A percentile compares a stretch with the other conserved stretches of the same genome.
Evolutionary conservation across 148 eudicot genomes (phyloP).

Genomic region (Vaccinium darrowii): DNA sequence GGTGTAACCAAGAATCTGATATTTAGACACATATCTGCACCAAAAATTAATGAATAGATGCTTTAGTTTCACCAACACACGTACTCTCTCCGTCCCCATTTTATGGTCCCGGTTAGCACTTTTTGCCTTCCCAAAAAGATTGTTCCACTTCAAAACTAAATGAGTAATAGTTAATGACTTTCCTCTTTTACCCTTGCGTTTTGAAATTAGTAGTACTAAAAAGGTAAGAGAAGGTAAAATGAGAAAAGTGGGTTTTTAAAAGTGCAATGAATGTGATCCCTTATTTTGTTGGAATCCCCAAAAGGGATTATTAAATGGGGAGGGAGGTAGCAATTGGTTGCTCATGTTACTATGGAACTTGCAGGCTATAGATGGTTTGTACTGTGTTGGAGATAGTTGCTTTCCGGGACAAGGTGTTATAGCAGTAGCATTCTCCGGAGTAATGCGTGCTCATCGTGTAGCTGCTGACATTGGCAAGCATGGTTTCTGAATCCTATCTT

Average conservation of each 20-base stretch:
- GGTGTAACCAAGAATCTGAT: neutral
- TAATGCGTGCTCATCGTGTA: slow-evolving; percentile 98
- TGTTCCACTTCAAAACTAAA: no score
- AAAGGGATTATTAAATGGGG: no score
- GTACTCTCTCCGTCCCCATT: no score
- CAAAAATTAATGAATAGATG: neutral
- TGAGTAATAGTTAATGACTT: no score
- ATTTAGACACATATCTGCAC: neutral
- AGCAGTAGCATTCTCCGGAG: slow-evolving; percentile 95
- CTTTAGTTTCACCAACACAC: neutral
- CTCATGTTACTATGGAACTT: slow-evolving; percentile 22
- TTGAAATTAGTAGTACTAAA: no score
- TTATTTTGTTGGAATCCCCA: no score
- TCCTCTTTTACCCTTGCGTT: no score
- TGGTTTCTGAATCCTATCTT: neutral
- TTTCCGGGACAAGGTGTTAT: slow-evolving; percentile 99
- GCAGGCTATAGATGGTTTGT: slow-evolving; percentile 84
- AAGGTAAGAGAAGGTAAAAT: no score
- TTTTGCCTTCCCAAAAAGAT: no score
- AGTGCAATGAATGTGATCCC: no score
- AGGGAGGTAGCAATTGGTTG: neutral
- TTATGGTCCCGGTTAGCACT: no score
- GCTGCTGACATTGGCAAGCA: slow-evolving; percentile 88
- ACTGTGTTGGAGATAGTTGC: slow-evolving; percentile 99
- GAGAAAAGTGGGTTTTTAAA: no score